Evolutionary conservation across 345 rosid species (phyloP).

Genomic region (Salix dunnii): DNA sequence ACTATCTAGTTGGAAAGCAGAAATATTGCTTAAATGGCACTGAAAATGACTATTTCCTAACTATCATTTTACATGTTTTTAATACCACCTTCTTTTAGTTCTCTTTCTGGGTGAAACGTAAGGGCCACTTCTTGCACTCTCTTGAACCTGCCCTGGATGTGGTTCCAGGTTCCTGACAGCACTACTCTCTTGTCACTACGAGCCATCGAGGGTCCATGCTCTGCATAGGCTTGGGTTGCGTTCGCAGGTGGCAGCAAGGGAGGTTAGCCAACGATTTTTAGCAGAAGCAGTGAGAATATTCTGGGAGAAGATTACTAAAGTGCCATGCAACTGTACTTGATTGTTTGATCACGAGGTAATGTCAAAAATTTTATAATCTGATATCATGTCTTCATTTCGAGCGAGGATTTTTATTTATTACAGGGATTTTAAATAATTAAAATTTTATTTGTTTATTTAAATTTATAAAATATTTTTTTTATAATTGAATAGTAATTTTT

Average conservation of each 20-base stretch:
- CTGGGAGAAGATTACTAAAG: neutral
- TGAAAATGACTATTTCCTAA: conserved; percentile 66
- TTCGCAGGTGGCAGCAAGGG: neutral
- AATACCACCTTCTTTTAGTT: neutral
- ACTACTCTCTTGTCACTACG: conserved; percentile 11
- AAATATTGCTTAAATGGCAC: conserved; percentile 1
- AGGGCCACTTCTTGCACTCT: conserved; percentile 20
- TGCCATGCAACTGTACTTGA: neutral
- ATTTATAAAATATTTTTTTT: no score
- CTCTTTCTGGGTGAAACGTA: conserved; percentile 21
- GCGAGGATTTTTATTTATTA: no score
- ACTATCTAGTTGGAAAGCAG: conserved; percentile 25
- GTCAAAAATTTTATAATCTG: no score
- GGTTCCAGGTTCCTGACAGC: neutral
- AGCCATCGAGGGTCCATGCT: conserved; percentile 18
- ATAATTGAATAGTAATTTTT: no score
- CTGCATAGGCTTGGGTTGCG: neutral
- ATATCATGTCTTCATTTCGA: no score
- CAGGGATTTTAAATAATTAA: no score
- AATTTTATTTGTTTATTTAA: no score
- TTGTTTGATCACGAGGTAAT: no score
- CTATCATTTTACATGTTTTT: conserved; percentile 7
- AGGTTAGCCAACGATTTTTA: neutral
- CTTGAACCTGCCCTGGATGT: conserved; percentile 28
- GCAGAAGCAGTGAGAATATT: neutral